Base-by-base conservation (phyloP, 2,329 filamentous ascomycete species). In the Verruconis gallopava region DNA sequence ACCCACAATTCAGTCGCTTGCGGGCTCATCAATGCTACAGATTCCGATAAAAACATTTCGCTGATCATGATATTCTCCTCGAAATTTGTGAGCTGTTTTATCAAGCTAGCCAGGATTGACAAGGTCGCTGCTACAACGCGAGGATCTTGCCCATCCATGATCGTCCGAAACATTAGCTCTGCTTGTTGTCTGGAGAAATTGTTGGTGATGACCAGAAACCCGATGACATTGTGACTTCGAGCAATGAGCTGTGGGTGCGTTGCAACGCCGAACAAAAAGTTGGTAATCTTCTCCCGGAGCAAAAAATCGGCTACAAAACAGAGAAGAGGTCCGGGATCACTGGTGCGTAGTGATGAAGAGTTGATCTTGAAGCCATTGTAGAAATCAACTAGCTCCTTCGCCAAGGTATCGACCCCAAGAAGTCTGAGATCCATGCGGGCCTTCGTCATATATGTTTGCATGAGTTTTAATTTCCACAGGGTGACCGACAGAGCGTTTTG, bases 391-490 rank as follows among this genome's bases (percentile, higher is more conserved):
- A 95, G 68, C 21, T 84, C 77, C 5, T 54, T 56, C 49, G 83
- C 81, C 73, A 95, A 80, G 15, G 66, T 67, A n/a, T 76, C 73
- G 38, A 89, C 78, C 15, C 85, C 85, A 55, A 76, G 72, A 11
- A 93, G 82, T 28, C 89, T 79, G 28, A 95, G 68, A 54, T 93
- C 85, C 85, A 96, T 94, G 53, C 89, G 84, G 25, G 83, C 80
- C 44, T 84, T 89, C 53, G 73, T 77, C 40, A 95, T 79, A 49
- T 89, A 77, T 49, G 75, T 80, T 51, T 75, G 76, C 40, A 83
- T 65, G 1, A 80, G 65, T 34, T 68, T 66, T 50, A 94, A 77
- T 39, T 76, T 79, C 79, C 83, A 93, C 43, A 77, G 70, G 40
- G 69, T 66, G 1, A 68, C 61, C 13, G 81, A 65, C 0, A 77